Evolutionary conservation across 2,329 filamentous ascomycete genomes (phyloP), one percentile per base, ranked within the genome.

Genomic region (Epichloe sibirici): DNA sequence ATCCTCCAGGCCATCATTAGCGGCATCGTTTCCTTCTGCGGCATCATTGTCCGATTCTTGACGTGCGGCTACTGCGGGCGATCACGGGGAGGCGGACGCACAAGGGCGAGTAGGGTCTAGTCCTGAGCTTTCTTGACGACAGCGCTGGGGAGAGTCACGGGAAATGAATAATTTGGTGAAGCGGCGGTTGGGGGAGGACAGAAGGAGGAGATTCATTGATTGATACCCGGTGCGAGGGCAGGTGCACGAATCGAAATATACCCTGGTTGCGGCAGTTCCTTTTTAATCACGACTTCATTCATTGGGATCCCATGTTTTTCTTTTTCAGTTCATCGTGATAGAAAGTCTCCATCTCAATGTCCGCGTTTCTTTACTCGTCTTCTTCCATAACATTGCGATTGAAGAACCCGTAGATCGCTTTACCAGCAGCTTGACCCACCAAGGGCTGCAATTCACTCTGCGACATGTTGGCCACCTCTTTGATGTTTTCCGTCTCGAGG

Each of bases 391-490:
- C 65, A 61, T 81, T 79, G 48, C 75, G 70, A 23, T 85, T 85
- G 61, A 98, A 97, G 65, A 98, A 97, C 15, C 78, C 76, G 52
- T 82, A 73, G 39, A 97, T 88, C 70, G 81, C 65, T 83, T 79
- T 28, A 81, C 90, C 15, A 0, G 85, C 82, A 65, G 91, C 85
- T 57, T 74, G 83, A 0, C 93, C 93, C 25, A 97, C 83, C 53
- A 94, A 58, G 34, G 78, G 78, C 57, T 82, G 78, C 56, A 98
- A 69, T 59, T 90, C 86, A 48, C 78, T 77, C 54, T 83, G 75
- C n/a, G 74, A 75, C 81, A 95, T 88, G 69, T 96, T 95, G 35
- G 89, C 89, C 58, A 98, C 75, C 61, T 94, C 90, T 51, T 76
- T 74, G 37, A 98, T 74, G 67, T 82, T 95, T 58, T 85, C 84